Conservation (phyloP, 2,329 filamentous ascomycete species). For the Scedosporium aurantiacum region DNA sequence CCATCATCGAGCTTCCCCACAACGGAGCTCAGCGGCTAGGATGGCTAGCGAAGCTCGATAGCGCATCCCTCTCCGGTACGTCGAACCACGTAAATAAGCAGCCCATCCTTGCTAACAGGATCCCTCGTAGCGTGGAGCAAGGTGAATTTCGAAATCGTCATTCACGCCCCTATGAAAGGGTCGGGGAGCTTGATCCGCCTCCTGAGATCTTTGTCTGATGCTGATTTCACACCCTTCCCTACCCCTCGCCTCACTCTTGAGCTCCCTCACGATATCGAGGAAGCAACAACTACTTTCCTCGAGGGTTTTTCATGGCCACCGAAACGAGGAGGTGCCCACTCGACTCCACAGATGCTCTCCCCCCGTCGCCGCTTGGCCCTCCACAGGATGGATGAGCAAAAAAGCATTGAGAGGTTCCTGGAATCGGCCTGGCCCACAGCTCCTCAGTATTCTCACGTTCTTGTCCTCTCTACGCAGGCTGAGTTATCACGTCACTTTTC, state of each 20-base stretch:
- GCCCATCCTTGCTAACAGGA: conserved; percentile 6
- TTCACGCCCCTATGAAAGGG: conserved; percentile 61
- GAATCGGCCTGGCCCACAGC: conserved; percentile 79
- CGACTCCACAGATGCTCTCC: conserved; percentile 45
- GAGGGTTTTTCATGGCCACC: conserved; percentile 59
- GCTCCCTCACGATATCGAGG: conserved; percentile 60
- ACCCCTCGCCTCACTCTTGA: conserved; percentile 75
- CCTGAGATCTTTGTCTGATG: conserved; percentile 61
- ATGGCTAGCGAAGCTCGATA: conserved; percentile 73
- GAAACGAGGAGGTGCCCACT: conserved; percentile 21
- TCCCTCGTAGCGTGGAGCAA: conserved; percentile 58
- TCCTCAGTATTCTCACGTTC: conserved; percentile 55
- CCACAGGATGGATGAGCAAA: conserved; percentile 49
- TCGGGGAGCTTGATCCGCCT: conserved; percentile 68
- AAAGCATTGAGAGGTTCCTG: conserved; percentile 63
- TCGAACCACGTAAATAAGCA: background rate
- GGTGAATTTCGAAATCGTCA: conserved; percentile 67
- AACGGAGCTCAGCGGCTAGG: conserved; percentile 50
- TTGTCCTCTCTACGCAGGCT: conserved; percentile 72
- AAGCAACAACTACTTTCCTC: conserved; percentile 51
- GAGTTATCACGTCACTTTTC: conserved; percentile 75
- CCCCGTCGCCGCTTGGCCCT: conserved; percentile 63
- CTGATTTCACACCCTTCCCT: conserved; percentile 62
- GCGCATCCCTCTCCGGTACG: conserved; percentile 54
- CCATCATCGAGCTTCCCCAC: conserved; percentile 65